Evolutionary conservation across 1,139 yeast genomes (phyloP), one percentile per base, ranked within the genome.

Genomic region (Meyerozyma athensensis): DNA sequence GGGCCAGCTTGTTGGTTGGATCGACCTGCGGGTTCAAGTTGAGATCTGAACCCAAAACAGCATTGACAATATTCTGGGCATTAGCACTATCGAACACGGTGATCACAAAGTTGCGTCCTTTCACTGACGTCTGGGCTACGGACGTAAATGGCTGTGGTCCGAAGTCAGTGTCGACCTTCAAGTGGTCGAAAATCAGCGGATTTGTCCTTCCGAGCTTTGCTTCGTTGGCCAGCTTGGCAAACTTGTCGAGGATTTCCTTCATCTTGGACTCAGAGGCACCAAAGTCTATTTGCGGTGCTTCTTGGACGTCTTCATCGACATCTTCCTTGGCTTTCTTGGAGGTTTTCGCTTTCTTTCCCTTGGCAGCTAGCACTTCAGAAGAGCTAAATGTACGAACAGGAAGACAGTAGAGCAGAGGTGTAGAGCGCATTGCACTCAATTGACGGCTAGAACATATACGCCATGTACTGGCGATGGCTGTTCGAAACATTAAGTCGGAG

Each of bases 41-140:
- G 54, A 86, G 61, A 9, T 76, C 77, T 0, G 90, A 70, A 2
- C 76, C 82, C 43, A 87, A 58, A 30, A 90, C 79, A 0, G 89
- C 72, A 42, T 86, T 79, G 34, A 83, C 72, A 19, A 90, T 75
- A 44, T 75, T 72, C 52, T 86, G 84, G 19, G 79, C 72, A 48
- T 86, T 74, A 36, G 67, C 67, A 8, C 96, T 94, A 50, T 89
- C 96, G 58, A 82, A 90, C 2, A 89, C 92, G 0, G 95, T 87
- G 21, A 90, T 74, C 34, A 78, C 63, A 36, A 85, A 68, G 41
- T 79, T 71, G 50, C 86, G 72, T 8, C 92, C 92, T 50, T 86
- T 84, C 37, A 81, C 53, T 1, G 86, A 72, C 6, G 95, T 80
- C 43, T 86, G 85, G 1, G 97, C 96, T 22, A 89, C 60, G 7